These are phyloP conservation scores for Fusarium sp. DNA, from an alignment of 2,329 filamentous ascomycete genomes.

Conservation along the genomic window DNA sequence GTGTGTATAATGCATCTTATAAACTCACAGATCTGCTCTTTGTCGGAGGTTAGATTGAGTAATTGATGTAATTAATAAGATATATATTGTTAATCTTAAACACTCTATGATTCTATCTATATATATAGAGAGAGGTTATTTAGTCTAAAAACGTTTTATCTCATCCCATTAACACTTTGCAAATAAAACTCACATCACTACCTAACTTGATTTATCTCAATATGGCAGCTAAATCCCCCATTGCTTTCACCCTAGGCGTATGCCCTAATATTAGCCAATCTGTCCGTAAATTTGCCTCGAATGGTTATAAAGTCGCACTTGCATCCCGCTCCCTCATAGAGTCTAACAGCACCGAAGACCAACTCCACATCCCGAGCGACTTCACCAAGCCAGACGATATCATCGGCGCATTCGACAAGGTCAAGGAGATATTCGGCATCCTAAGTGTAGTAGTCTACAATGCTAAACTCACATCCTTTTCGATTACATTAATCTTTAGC, in stretches of 20 bases:
- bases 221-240: constrained; percentile 18
- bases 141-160: not conserved
- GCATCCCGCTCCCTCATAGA: constrained; percentile 42
- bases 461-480: not conserved
- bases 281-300: constrained; percentile 41
- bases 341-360: constrained; percentile 31
- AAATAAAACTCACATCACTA: not conserved
- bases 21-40: not conserved
- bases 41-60: not conserved
- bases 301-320: constrained; percentile 46
- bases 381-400: constrained; percentile 50
- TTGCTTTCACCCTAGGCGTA: constrained; percentile 46
- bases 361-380: constrained; percentile 55
- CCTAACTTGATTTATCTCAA: not conserved
- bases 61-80: not conserved
- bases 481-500: fast-evolving
- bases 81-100: not conserved
- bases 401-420: constrained; percentile 27
- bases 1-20: not conserved
- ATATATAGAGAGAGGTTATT: not conserved
- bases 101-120: not conserved
- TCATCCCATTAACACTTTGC: not conserved
- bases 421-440: constrained; percentile 34
- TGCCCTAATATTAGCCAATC: constrained; percentile 44
- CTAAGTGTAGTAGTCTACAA: constrained; percentile 37